Conservation (phyloP, 495 filamentous ascomycete species). For the Lophiotrema nucula region DNA sequence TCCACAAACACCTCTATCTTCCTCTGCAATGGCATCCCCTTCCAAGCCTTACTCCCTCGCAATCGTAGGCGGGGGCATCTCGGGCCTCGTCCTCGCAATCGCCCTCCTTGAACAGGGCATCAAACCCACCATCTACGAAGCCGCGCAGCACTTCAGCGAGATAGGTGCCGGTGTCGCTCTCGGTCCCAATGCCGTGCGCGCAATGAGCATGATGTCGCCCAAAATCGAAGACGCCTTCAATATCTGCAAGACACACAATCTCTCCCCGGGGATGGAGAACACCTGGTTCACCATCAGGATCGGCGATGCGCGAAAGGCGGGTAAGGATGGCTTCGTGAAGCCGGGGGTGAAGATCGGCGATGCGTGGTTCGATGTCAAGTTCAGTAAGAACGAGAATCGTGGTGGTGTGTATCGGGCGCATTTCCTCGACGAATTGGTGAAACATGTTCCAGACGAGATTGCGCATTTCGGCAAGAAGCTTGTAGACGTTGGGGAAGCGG, state of each 20-base stretch:
- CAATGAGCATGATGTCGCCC: slow-evolving; percentile 54
- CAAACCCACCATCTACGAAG: slow-evolving; percentile 25
- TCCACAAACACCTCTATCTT: no score
- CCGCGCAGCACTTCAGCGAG: slow-evolving; percentile 39
- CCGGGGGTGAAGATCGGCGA: slow-evolving; percentile 26
- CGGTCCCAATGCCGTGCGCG: slow-evolving; percentile 57
- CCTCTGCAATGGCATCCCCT: no score
- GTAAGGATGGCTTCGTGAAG: slow-evolving; percentile 27
- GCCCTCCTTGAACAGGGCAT: slow-evolving; percentile 24
- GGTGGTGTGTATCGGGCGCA: slow-evolving; percentile 53
- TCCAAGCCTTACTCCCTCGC: slow-evolving; percentile 23
- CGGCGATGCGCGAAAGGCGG: slow-evolving; percentile 28
- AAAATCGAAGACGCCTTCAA: slow-evolving; percentile 47
- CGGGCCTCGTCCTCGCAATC: slow-evolving; percentile 26
- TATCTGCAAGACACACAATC: slow-evolving; percentile 39
- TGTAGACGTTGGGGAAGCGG: slow-evolving; percentile 31
- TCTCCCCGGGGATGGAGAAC: slow-evolving; percentile 17
- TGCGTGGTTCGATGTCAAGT: slow-evolving; percentile 38
- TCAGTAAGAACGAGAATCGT: slow-evolving; percentile 36
- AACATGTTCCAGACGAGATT: slow-evolving; percentile 50
- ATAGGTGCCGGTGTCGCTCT: slow-evolving; percentile 65
- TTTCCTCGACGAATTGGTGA: slow-evolving; percentile 60
- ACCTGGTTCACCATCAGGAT: slow-evolving; percentile 37
- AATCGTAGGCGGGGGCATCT: slow-evolving; percentile 29
- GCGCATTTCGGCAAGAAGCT: slow-evolving; percentile 46